phyloP scores from a whole-genome alignment of 108 stramenopile species.

The Pseudonitzschia multiseries region DNA sequence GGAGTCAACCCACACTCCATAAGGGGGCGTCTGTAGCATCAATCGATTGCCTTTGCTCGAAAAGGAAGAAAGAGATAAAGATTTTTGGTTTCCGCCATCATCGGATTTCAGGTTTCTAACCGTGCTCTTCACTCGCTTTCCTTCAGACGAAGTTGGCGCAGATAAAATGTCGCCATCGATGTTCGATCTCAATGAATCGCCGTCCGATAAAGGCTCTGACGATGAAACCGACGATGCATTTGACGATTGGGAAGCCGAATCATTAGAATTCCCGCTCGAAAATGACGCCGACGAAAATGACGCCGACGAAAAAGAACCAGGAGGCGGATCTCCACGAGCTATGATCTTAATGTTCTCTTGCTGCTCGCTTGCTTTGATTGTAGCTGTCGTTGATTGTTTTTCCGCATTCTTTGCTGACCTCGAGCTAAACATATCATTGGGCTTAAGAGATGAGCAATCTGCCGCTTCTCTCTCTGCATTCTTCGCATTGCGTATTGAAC shows the following conservation, averaged over 20 bases:
- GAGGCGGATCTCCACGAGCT: background rate
- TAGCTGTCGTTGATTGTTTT: too few relatives aligned
- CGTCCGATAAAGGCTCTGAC: background rate
- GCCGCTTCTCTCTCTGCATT: too few relatives aligned
- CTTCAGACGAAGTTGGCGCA: background rate
- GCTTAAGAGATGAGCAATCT: too few relatives aligned
- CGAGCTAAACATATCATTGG: too few relatives aligned
- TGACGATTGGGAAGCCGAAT: slow-evolving; percentile 3
- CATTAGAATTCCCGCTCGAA: background rate
- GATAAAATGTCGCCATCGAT: background rate
- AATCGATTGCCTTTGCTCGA: background rate
- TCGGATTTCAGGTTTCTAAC: too few relatives aligned
- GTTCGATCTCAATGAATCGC: background rate
- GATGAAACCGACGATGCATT: background rate
- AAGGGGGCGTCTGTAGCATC: background rate
- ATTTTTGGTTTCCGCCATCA: background rate
- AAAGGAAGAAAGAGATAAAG: background rate
- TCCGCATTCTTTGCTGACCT: too few relatives aligned
- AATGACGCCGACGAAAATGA: slow-evolving; percentile 2
- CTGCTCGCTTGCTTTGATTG: too few relatives aligned
- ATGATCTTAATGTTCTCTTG: background rate
- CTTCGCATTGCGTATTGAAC: too few relatives aligned
- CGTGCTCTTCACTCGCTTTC: background rate
- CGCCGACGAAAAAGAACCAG: background rate
- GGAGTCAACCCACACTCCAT: background rate